A percentile compares a stretch with the other conserved stretches of the same genome.
Conservation (phyloP, 163 green algal genomes). For the Scenedesmus sp. region DNA sequence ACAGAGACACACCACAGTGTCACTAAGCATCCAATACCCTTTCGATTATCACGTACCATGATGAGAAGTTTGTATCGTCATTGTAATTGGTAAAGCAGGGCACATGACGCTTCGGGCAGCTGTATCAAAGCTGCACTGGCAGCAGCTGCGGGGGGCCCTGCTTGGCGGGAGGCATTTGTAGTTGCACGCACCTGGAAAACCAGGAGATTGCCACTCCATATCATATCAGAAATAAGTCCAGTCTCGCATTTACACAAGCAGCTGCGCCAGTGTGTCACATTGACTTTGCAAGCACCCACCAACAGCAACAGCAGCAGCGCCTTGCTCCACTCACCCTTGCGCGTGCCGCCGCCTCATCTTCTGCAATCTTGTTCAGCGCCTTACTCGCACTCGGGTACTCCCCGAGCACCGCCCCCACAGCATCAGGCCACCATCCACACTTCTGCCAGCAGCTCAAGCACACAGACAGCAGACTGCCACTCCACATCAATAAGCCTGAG, state of each 20-base stretch:
- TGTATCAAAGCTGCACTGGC: not conserved
- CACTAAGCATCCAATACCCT: too few species aligned
- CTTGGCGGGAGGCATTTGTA: not conserved
- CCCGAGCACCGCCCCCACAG: constrained; percentile 31
- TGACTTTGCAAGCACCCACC: too few species aligned
- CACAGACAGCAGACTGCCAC: constrained; percentile 9
- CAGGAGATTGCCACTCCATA: too few species aligned
- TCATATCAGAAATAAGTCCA: too few species aligned
- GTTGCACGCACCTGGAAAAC: not conserved
- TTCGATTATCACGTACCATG: too few species aligned
- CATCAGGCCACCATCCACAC: constrained; percentile 41
- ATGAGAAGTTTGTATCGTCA: too few species aligned
- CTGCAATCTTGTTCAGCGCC: constrained; percentile 12
- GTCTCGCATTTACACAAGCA: too few species aligned
- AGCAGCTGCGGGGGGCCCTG: constrained; percentile 48
- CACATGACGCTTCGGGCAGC: too few species aligned
- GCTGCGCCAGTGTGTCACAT: too few species aligned
- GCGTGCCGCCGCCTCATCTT: constrained; percentile 7
- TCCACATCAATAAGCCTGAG: too few species aligned
- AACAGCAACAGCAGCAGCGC: too few species aligned
- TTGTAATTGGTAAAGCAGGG: not conserved
- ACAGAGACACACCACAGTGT: too few species aligned
- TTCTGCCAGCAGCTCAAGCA: constrained; percentile 42
- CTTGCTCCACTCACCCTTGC: not conserved
- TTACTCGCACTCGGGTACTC: not conserved